Conservation (phyloP, 257 asterid genomes). For the Vinca minor region DNA sequence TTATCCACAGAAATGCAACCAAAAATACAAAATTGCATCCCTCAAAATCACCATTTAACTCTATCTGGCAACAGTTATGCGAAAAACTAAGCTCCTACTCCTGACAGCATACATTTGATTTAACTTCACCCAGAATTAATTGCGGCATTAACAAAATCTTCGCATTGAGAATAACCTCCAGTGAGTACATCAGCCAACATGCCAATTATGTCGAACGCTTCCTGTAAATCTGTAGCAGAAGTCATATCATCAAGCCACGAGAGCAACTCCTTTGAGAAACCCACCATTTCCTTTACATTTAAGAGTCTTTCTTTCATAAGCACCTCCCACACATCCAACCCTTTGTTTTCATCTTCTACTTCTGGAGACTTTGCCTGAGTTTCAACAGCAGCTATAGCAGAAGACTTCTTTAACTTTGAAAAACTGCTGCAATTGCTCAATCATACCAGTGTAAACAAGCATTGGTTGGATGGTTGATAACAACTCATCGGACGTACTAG, state of each 20-base stretch:
- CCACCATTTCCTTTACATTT: slow-evolving; percentile 73
- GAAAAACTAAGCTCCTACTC: not conserved
- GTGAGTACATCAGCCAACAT: slow-evolving; percentile 59
- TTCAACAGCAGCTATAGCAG: slow-evolving; percentile 20
- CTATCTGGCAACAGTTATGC: too few species aligned
- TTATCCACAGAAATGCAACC: not conserved
- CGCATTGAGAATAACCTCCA: slow-evolving; percentile 46
- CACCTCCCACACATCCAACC: slow-evolving; percentile 78
- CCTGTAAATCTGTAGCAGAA: slow-evolving; percentile 67
- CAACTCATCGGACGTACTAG: slow-evolving; percentile 42
- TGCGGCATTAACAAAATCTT: slow-evolving; percentile 75
- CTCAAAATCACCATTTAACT: not conserved
- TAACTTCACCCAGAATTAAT: slow-evolving; percentile 54
- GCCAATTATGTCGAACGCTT: slow-evolving; percentile 74
- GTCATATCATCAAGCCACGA: slow-evolving; percentile 82
- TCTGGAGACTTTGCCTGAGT: too few species aligned
- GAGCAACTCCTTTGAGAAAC: slow-evolving; percentile 75
- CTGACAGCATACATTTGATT: not conserved
- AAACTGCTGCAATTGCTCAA: slow-evolving; percentile 82
- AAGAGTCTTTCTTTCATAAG: slow-evolving; percentile 63
- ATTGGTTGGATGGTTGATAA: slow-evolving; percentile 68
- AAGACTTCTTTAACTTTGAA: slow-evolving; percentile 56
- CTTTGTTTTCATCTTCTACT: slow-evolving; percentile 49
- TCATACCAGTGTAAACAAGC: slow-evolving; percentile 89
- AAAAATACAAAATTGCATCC: not conserved